Percentiles rank a stretch among this genome's conserved stretches.
Conservation (phyloP, 1,284 basidiomycete genomes). For the Leccinum pseudoinsigne region DNA sequence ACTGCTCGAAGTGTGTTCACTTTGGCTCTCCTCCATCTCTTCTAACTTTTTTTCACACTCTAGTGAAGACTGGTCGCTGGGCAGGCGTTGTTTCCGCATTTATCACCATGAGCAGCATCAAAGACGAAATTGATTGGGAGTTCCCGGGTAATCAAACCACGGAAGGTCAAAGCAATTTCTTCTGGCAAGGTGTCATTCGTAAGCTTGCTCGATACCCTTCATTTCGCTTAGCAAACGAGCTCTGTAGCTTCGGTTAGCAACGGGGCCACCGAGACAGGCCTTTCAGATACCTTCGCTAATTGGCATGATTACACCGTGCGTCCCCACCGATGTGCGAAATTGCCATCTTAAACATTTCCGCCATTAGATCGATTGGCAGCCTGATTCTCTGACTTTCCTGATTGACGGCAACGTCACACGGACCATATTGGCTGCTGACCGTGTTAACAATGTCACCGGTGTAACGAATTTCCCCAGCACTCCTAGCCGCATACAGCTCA, state of each 20-base stretch:
- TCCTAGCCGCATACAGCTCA: conserved; percentile 77
- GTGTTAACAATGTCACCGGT: conserved; percentile 47
- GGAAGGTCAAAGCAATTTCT: conserved; percentile 75
- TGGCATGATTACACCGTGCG: conserved; percentile 79
- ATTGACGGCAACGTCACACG: conserved; percentile 74
- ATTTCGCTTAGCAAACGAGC: neutral
- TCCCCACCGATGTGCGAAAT: neutral
- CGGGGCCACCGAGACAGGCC: conserved; percentile 46
- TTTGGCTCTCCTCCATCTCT: neutral
- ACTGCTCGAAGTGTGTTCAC: conserved; percentile 59
- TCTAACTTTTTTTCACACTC: conserved; percentile 24
- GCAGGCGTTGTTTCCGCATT: conserved; percentile 79
- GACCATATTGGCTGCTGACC: conserved; percentile 61
- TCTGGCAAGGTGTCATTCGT: conserved; percentile 78
- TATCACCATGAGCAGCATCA: conserved; percentile 83
- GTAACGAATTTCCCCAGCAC: conserved; percentile 68
- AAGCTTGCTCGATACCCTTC: conserved; percentile 31
- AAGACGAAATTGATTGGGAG: conserved; percentile 89
- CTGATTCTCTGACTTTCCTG: conserved; percentile 61
- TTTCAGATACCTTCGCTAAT: conserved; percentile 62
- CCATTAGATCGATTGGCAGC: conserved; percentile 74
- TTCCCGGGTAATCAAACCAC: conserved; percentile 64
- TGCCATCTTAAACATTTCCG: neutral
- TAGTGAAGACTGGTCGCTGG: conserved; percentile 73
- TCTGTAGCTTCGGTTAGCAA: conserved; percentile 41